Evolutionary conservation across 345 rosid genomes (phyloP), one percentile per base, ranked within the genome.

Genomic region (Pelargonium nanum): DNA sequence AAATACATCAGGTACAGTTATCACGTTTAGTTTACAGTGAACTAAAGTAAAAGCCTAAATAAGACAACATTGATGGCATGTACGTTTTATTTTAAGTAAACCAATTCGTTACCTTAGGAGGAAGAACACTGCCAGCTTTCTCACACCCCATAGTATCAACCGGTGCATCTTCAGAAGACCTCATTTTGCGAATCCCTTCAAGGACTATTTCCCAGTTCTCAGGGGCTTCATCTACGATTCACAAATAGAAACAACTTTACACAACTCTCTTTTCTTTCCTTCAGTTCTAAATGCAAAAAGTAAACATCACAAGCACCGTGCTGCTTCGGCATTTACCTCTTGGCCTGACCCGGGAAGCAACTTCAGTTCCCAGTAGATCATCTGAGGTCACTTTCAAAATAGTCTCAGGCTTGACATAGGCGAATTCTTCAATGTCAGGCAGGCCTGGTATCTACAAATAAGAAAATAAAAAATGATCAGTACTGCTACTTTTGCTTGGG

Each of bases 131-230:
- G 60, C 88, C 92, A 20, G 88, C 91, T 73, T 79, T 83, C 75
- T 85, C 88, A 64, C 92, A 85, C 67, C 92, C 88, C 92, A 83
- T 83, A 60, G 85, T 79, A 66, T 85, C 88, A 17, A 85, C 88
- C 15, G 92, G 92, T 26, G 91, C 91, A 65, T 77, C 80, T 73
- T 77, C 88, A 15, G 78, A 71, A 20, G 86, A 77, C 69, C 92
- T 79, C 85, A 85, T 85, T 72, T 63, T 72, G 57, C 73, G 80
- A 56, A 85, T 85, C 56, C 86, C 92, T 62, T 77, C 75, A 32
- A 85, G 85, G 63, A 83, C 83, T 57, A 62, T 79, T 64, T 85
- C 78, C 92, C 88, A 85, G 57, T 85, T 71, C 65, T 62, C 64
- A 40, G 92, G 88, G 54, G 79, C 62, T 64, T 71, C 74, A 59